These are phyloP conservation scores for Emmonsiellopsis sp. DNA, from an alignment of 2,329 filamentous ascomycete species.

Conservation along the genomic window DNA sequence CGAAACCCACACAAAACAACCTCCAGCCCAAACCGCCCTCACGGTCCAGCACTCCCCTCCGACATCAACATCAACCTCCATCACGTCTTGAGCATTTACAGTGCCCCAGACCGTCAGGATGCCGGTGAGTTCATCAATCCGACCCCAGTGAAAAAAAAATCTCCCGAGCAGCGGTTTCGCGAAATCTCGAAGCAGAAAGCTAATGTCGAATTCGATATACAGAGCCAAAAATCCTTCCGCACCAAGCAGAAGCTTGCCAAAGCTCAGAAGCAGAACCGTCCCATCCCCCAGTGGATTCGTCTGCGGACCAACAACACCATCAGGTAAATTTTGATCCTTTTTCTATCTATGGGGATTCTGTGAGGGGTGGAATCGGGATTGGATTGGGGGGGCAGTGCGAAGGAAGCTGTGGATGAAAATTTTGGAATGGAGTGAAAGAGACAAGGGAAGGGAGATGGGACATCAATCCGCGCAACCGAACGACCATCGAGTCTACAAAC, in stretches of 20 bases:
- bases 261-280: slow-evolving; percentile 99
- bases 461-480: no score
- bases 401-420: neutral
- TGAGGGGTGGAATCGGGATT: neutral
- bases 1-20: slow-evolving; percentile 21
- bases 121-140: slow-evolving; percentile 37
- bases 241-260: slow-evolving; percentile 99
- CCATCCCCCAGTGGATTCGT: slow-evolving; percentile 99
- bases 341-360: slow-evolving; percentile 5
- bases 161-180: no score
- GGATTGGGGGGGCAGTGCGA: neutral
- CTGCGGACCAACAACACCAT: slow-evolving; percentile 98
- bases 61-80: slow-evolving; percentile 23
- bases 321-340: slow-evolving; percentile 58
- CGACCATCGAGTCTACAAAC: no score
- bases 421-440: neutral
- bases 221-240: slow-evolving; percentile 99
- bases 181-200: neutral
- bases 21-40: slow-evolving; percentile 21
- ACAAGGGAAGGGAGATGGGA: no score
- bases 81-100: slow-evolving; percentile 18
- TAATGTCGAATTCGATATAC: slow-evolving; percentile 18
- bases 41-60: slow-evolving; percentile 23
- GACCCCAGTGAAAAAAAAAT: neutral
- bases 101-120: slow-evolving; percentile 37